phyloP scores from a whole-genome alignment of 495 filamentous ascomycete species.

The Talaromyces liani region DNA sequence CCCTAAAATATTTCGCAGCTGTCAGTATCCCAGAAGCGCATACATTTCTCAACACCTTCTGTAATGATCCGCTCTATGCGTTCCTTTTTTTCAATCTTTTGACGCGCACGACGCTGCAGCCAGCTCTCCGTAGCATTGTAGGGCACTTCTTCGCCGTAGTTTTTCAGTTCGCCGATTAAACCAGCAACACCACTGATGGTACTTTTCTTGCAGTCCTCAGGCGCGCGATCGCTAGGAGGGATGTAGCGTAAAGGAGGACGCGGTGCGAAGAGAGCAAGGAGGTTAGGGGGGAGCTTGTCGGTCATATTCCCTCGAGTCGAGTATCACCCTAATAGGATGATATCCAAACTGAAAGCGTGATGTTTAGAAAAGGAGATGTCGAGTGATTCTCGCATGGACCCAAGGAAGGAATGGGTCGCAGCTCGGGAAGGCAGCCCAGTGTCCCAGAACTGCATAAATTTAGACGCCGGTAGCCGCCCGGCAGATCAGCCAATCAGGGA shows the following conservation, averaged over 20 bases:
- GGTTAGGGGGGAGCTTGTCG: slow-evolving; percentile 86
- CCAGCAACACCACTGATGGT: slow-evolving; percentile 63
- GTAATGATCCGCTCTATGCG: slow-evolving; percentile 52
- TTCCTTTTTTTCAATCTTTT: slow-evolving; percentile 70
- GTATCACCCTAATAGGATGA: background rate
- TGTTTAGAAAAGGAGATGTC: background rate
- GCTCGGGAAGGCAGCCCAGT: slow-evolving; percentile 6
- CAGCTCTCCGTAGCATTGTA: slow-evolving; percentile 86
- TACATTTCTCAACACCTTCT: slow-evolving; percentile 65
- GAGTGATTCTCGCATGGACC: background rate
- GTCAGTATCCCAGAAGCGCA: slow-evolving; percentile 18
- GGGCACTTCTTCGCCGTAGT: slow-evolving; percentile 63
- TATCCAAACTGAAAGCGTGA: background rate
- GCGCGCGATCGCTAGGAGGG: slow-evolving; percentile 71
- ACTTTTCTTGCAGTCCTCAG: slow-evolving; percentile 66
- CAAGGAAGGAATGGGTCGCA: background rate
- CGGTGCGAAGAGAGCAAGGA: slow-evolving; percentile 89
- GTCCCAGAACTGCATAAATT: slow-evolving; percentile 4
- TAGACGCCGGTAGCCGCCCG: slow-evolving; percentile 18
- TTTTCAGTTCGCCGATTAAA: slow-evolving; percentile 60
- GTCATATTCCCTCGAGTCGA: slow-evolving; percentile 55
- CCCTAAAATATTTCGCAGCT: background rate
- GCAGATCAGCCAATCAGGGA: slow-evolving; percentile 17
- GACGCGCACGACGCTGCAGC: slow-evolving; percentile 75
- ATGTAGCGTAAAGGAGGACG: slow-evolving; percentile 88